Percentiles rank a stretch among this genome's conserved stretches.
These are phyloP conservation scores for Musa troglodytarum DNA, from an alignment of 176 grass and related monocot species.

Conservation along the genomic window DNA sequence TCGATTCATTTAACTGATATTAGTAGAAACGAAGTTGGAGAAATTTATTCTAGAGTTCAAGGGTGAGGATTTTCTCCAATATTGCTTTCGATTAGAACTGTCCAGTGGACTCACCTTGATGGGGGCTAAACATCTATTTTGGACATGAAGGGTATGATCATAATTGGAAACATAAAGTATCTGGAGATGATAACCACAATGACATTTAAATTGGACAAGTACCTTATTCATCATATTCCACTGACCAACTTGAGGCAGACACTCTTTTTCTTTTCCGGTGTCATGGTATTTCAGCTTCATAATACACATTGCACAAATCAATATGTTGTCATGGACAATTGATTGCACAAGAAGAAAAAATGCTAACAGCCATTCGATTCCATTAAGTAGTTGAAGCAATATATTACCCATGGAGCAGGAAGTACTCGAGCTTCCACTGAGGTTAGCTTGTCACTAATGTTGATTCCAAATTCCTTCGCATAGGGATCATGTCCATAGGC, in stretches of 20 bases:
- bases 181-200: too few species aligned
- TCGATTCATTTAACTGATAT: not conserved
- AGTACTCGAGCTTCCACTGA: constrained; percentile 95
- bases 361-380: not conserved
- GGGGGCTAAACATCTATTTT: too few species aligned
- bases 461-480: constrained; percentile 97
- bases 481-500: constrained; percentile 94
- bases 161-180: not conserved
- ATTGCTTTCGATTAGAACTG: not conserved
- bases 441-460: constrained; percentile 94
- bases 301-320: constrained; percentile 12
- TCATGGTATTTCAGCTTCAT: constrained; percentile 90
- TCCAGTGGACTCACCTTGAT: too few species aligned
- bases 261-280: constrained; percentile 95
- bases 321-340: not conserved
- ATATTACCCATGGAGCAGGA: constrained; percentile 90
- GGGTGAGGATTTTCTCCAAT: not conserved
- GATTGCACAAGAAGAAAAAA: not conserved
- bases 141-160: not conserved
- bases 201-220: constrained; percentile 8
- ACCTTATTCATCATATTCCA: constrained; percentile 99
- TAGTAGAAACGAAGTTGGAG: not conserved
- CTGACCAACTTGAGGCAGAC: constrained; percentile 94
- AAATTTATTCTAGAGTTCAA: not conserved
- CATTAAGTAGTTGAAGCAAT: not conserved